phyloP scores from a whole-genome alignment of 176 grass and related monocot species.

The Oryza punctata region DNA sequence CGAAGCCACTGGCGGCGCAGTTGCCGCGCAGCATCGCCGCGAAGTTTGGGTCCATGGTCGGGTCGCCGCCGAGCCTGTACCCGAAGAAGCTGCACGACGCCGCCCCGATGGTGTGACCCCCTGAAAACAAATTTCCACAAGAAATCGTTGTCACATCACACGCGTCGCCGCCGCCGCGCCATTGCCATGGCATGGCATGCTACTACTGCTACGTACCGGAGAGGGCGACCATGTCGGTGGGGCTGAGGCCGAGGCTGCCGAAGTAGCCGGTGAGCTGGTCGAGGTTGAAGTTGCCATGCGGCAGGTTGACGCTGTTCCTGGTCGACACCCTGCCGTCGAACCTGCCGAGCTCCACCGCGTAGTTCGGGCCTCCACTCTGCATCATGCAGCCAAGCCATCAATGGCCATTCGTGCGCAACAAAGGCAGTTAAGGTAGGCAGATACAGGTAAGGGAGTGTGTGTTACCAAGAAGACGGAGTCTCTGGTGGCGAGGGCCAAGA shows the following conservation, averaged over 20 bases:
- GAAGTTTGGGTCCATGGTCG: slow-evolving; percentile 47
- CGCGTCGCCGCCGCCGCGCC: too few relatives aligned
- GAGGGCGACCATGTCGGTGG: slow-evolving; percentile 72
- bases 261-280: slow-evolving; percentile 65
- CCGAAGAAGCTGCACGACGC: slow-evolving; percentile 47
- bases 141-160: too few relatives aligned
- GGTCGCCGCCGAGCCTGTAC: slow-evolving; percentile 28
- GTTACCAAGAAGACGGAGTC: slow-evolving; percentile 58
- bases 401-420: not conserved
- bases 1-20: slow-evolving; percentile 36
- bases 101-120: slow-evolving; percentile 58
- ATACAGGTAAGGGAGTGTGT: not conserved
- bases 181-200: not conserved
- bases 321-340: slow-evolving; percentile 62
- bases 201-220: slow-evolving; percentile 32
- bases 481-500: slow-evolving; percentile 69
- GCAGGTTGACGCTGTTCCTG: slow-evolving; percentile 47
- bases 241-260: slow-evolving; percentile 50
- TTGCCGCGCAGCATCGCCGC: slow-evolving; percentile 19
- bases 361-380: slow-evolving; percentile 70
- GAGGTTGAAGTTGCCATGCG: slow-evolving; percentile 53
- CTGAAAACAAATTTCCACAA: slow-evolving; percentile 10
- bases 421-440: not conserved
- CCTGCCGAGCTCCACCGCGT: slow-evolving; percentile 68
- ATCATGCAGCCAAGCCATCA: not conserved